Evolutionary conservation across 1,284 basidiomycete genomes (phyloP), one percentile per base, ranked within the genome.

Genomic region (Uromyces viciae-fabae): DNA sequence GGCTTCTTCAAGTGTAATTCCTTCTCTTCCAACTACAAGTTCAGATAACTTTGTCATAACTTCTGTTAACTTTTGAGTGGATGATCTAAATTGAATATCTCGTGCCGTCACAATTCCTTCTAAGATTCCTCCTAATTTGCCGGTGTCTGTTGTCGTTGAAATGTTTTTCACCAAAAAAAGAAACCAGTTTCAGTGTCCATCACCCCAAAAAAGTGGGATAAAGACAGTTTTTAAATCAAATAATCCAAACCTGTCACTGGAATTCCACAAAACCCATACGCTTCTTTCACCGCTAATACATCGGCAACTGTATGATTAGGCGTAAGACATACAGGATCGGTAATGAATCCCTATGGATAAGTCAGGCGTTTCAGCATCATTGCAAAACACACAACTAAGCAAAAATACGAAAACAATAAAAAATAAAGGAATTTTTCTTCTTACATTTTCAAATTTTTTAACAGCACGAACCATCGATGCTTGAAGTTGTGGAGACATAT

Each of bases 391-490:
- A n/a, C n/a, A n/a, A n/a, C n/a, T n/a, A n/a, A n/a, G 11, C 22
- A 31, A 3, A 14, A 25, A 52, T 36, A 43, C 15, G 43, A n/a
- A 66, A 78, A 42, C 22, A 69, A 4, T n/a, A 4, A 43, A 3
- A 66, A 9, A 22, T 3, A 28, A 28, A 31, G n/a, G 9, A 22
- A 22, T 2, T n/a, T n/a, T n/a, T n/a, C n/a, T n/a, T 11, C 72
- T 66, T 46, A 81, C 79, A 33, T 81, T 81, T 36, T 81, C 83
- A 49, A 84, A 88, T 85, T 95, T 93, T 88, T 99, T 99, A 78
- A 99, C 96, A 82, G 93, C 93, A 83, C 94, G 92, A 83, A 99
- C 94, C 94, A 98, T 98, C 72, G 92, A 91, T 4, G 96, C 97
- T 88, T 99, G 97, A 28, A 91, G 90, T 82, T 91, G 90, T 0